Evolutionary conservation across 495 filamentous ascomycete genomes (phyloP), one percentile per base, ranked within the genome.

Genomic region (Penicillium cataractarum): DNA sequence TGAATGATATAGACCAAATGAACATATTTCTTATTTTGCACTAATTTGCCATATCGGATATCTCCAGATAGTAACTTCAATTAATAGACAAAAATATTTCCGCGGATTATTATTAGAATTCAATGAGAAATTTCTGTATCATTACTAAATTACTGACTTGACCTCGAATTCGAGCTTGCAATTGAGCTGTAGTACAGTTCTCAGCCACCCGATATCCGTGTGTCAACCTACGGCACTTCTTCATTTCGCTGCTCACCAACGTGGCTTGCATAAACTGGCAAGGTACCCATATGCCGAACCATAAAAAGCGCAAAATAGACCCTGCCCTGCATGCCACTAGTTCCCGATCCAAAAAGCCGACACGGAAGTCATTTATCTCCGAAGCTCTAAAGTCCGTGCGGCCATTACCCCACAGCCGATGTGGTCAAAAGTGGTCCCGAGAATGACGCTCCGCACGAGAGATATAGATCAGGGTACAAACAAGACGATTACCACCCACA

Each of bases 361-460:
- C 31, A n/a, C 6, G 1, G 24, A 44, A 27, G 15, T 29, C 24
- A 17, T 21, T n/a, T 31, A 57, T 19, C 40, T 44, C 37, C 29
- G 27, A 54, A 35, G 2, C 10, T 17, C 44, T 42, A n/a, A 48
- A 56, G 31, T 26, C 29, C 37, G 33, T 35, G 31, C 42, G 21
- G 26, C 4, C 27, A 24, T n/a, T n/a, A 44, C 51, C 39, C 63
- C 40, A 51, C 49, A 64, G 55, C 73, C 69, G 73, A 76, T 71
- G 73, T 76, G 74, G 74, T 60, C 71, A 55, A 67, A 65, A 69
- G 59, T 57, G 53, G 60, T 60, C 63, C 64, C 66, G 62, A 64
- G 13, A 61, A 19, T 54, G 6, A 27, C 39, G 53, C 50, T 44
- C 31, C 52, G 21, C 35, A 54, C 37, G 17, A 42, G 19, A 46